Base-by-base conservation (phyloP, 2,329 filamentous ascomycete species). In the Trichophyton simii region DNA sequence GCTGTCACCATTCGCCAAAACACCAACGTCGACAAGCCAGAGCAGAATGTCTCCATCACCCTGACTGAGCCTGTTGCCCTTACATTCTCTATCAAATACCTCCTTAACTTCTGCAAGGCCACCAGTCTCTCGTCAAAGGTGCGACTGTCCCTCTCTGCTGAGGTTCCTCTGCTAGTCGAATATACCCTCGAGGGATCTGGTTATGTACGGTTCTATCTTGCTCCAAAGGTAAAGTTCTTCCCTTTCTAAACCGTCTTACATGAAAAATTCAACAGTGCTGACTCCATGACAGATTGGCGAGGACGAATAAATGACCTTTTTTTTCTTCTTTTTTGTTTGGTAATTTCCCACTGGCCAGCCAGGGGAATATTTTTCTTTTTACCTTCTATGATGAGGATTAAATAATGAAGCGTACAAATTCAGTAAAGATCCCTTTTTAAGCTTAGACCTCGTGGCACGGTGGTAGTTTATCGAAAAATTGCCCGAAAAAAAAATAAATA, bases 51-150 rank as follows among this genome's bases (percentile, higher is more conserved):
- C 69, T 83, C 89, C 66, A 96, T 99, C 75, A 85, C 91, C 72
- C 85, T 99, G 64, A 87, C 85, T 44, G 95, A 99, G 79, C 90
- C 94, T 59, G 94, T 99, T 64, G 83, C 89, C 41, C 83, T 99
- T 65, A 97, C 92, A 58, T 99, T 99, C 80, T 97, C 94, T 38
- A 87, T 99, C 71, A 99, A 99, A 80, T 99, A 99, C 79, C 87
- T 99, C 2, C 89, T 95, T 82, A 97, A 97, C 83, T 99, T 99
- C 81, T 97, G 94, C 88, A 99, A 99, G 81, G 95, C 95, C 38
- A 88, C 90, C 65, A 86, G 85, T 60, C 81, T 99, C 64, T 92
- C 91, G 44, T 79, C 76, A 68, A 82, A 83, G 67, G 95, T 99
- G 76, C 94, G 88, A 79, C 86, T 99, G 69, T 95, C 88, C 78